Conservation (phyloP, 805 yeast species). For the Peterozyma toletana region DNA sequence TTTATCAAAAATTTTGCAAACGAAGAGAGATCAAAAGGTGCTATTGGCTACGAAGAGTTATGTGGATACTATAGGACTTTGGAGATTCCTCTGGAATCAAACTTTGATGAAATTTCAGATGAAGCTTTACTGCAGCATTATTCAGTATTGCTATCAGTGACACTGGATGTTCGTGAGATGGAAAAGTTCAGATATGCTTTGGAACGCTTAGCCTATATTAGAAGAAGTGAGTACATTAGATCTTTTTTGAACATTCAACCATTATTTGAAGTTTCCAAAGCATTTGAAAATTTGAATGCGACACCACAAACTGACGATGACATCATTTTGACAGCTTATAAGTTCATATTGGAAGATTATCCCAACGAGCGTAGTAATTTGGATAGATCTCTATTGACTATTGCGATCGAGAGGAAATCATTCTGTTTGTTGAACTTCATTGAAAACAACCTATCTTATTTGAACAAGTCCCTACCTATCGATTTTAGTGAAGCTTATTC, state of each 20-base stretch:
- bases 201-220: slow-evolving; percentile 27
- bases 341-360: slow-evolving; percentile 50
- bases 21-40: slow-evolving; percentile 43
- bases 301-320: slow-evolving; percentile 56
- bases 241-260: slow-evolving; percentile 40
- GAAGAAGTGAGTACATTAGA: slow-evolving; percentile 26
- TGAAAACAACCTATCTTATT: slow-evolving; percentile 32
- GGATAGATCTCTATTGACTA: slow-evolving; percentile 52
- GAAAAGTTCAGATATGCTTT: slow-evolving; percentile 30
- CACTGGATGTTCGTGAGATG: slow-evolving; percentile 16
- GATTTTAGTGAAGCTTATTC: slow-evolving; percentile 30
- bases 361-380: slow-evolving; percentile 31
- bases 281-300: slow-evolving; percentile 45
- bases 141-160: slow-evolving; percentile 12
- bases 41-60: slow-evolving; percentile 41
- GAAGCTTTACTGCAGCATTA: slow-evolving; percentile 19
- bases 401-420: slow-evolving; percentile 54
- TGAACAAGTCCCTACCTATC: slow-evolving; percentile 5
- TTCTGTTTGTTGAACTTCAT: slow-evolving; percentile 49
- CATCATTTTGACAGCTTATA: slow-evolving; percentile 67
- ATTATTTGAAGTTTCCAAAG: slow-evolving; percentile 33
- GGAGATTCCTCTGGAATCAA: slow-evolving; percentile 13
- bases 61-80: slow-evolving; percentile 18
- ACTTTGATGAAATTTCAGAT: slow-evolving; percentile 12
- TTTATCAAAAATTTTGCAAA: slow-evolving; percentile 35